Percentiles rank a stretch among this genome's conserved stretches.
Evolutionary conservation across 2,329 filamentous ascomycete genomes (phyloP).

Genomic region (Cercospora citrullina): DNA sequence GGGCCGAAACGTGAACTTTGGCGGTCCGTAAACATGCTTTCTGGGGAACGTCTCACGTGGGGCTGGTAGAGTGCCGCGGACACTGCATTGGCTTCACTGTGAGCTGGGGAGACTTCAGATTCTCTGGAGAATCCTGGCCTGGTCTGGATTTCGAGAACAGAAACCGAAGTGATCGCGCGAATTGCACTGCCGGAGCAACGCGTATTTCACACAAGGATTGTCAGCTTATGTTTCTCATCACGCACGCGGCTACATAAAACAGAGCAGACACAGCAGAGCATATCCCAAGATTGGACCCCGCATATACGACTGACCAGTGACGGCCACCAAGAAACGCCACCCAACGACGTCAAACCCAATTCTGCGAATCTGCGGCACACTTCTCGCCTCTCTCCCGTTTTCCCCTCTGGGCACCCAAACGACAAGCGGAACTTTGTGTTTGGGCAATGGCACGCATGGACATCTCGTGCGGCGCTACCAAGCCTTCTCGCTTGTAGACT

Average conservation of each 20-base stretch:
- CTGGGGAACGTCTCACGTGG: not conserved
- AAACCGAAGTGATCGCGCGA: not conserved
- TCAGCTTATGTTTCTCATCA: not conserved
- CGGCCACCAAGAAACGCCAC: not conserved
- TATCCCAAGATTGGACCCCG: not conserved
- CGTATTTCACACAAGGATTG: not conserved
- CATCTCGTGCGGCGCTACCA: constrained; percentile 1
- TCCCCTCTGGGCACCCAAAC: not conserved
- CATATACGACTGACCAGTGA: not conserved
- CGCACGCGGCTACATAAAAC: not conserved
- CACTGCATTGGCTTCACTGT: not conserved
- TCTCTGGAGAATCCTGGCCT: not conserved
- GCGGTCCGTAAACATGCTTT: not conserved
- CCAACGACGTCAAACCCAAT: not conserved
- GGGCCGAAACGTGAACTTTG: not conserved
- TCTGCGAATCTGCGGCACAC: not conserved
- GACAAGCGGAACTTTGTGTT: not conserved
- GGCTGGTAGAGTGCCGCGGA: not conserved
- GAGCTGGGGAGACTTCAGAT: not conserved
- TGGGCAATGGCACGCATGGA: not conserved
- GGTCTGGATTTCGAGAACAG: not conserved
- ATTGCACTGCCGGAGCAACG: not conserved
- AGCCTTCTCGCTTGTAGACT: not conserved
- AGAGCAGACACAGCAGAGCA: not conserved
- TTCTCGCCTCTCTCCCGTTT: not conserved